Conservation (phyloP, 768 basidiomycete species). For the Tricholoma terreum region DNA sequence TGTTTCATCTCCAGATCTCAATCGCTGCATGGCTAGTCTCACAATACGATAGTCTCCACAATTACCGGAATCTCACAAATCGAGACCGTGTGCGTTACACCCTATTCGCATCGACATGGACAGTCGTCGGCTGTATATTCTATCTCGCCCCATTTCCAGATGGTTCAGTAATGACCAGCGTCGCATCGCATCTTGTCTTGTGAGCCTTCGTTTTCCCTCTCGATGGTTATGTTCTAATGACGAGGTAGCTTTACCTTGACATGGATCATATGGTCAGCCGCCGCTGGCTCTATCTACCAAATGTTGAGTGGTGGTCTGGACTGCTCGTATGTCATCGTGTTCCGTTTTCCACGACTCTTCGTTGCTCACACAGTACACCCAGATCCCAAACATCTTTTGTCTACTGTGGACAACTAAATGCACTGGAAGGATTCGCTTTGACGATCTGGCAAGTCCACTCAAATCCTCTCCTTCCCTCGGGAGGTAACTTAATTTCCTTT, state of each 20-base stretch:
- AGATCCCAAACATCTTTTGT: constrained; percentile 43
- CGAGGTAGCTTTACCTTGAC: constrained; percentile 56
- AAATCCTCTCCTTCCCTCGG: not conserved
- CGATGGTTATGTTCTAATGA: constrained; percentile 2
- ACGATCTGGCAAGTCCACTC: constrained; percentile 55
- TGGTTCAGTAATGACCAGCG: constrained; percentile 53
- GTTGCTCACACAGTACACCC: not conserved
- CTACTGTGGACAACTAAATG: constrained; percentile 78
- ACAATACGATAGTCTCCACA: constrained; percentile 57
- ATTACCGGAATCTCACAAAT: constrained; percentile 45
- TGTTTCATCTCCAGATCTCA: constrained; percentile 42
- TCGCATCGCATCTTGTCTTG: constrained; percentile 63
- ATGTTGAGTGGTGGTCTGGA: constrained; percentile 66
- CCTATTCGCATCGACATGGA: constrained; percentile 74
- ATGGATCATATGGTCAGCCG: constrained; percentile 79
- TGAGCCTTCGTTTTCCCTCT: constrained; percentile 32
- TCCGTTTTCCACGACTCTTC: not conserved
- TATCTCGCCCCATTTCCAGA: constrained; percentile 56
- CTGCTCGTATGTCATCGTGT: constrained; percentile 54
- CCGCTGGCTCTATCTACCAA: constrained; percentile 65
- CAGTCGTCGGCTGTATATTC: constrained; percentile 49
- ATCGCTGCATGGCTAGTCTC: constrained; percentile 72
- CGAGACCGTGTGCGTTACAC: constrained; percentile 65
- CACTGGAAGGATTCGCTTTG: constrained; percentile 75
- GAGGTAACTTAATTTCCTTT: constrained; percentile 2